Conservation (phyloP, 257 asterid species). For the Ilex asprella region DNA sequence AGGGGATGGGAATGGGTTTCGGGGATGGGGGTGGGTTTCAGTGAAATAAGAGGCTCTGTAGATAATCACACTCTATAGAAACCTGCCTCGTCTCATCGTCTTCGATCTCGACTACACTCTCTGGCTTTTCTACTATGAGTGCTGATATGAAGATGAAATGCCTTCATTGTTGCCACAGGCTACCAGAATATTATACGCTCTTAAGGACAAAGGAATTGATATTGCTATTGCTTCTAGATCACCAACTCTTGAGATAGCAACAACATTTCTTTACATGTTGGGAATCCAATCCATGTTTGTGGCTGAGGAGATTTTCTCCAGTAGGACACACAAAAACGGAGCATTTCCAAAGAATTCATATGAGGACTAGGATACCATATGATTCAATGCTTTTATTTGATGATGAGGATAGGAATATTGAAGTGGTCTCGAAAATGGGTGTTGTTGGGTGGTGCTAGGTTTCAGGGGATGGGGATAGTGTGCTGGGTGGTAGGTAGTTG, state of each 20-base stretch:
- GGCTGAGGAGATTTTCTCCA: slow-evolving; percentile 32
- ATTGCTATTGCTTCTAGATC: slow-evolving; percentile 34
- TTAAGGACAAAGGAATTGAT: slow-evolving; percentile 20
- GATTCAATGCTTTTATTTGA: slow-evolving; percentile 33
- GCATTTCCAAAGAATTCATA: slow-evolving; percentile 28
- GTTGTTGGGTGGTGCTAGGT: too few relatives aligned
- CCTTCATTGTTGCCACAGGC: slow-evolving; percentile 29
- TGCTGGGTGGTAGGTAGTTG: too few relatives aligned
- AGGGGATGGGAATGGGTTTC: too few relatives aligned
- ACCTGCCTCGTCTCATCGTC: slow-evolving; percentile 26
- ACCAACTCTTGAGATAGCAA: slow-evolving; percentile 23
- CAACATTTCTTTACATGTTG: slow-evolving; percentile 17
- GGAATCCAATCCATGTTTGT: slow-evolving; percentile 19
- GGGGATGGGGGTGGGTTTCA: too few relatives aligned
- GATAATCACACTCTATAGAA: slow-evolving; percentile 14
- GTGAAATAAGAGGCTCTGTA: slow-evolving; percentile 26
- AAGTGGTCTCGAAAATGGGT: too few relatives aligned
- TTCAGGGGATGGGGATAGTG: too few relatives aligned
- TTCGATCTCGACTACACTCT: slow-evolving; percentile 26
- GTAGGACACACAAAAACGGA: slow-evolving; percentile 31
- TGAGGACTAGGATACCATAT: slow-evolving; percentile 22
- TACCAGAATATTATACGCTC: slow-evolving; percentile 21
- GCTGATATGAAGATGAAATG: slow-evolving; percentile 10
- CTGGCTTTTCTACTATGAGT: slow-evolving; percentile 26
- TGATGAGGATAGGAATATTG: slow-evolving; percentile 30